phyloP scores from a whole-genome alignment of 805 yeast genomes.

The Metschnikowia lachancei region DNA sequence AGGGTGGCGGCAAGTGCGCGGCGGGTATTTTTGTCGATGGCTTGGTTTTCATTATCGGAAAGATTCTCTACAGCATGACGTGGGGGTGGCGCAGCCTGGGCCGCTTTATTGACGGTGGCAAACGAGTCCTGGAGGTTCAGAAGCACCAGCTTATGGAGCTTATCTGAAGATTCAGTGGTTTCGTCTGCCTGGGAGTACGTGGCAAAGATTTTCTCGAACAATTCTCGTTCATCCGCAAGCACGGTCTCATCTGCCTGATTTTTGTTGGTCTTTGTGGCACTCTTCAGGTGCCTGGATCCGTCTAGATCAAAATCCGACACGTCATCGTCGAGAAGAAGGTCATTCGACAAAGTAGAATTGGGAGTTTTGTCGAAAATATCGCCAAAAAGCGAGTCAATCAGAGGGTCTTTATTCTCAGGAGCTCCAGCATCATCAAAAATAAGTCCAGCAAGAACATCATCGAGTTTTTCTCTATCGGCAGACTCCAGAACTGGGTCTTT shows the following conservation, averaged over 20 bases:
- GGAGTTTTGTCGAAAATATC: constrained; percentile 1
- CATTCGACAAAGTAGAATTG: background rate
- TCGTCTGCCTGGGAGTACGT: constrained; percentile 14
- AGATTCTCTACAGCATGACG: background rate
- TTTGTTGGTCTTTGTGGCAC: background rate
- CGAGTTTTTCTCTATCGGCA: constrained; percentile 5
- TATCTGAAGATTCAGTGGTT: constrained; percentile 1
- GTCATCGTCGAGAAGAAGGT: background rate
- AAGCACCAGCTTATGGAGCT: constrained; percentile 14
- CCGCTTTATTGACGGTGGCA: background rate
- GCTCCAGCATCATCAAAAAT: constrained; percentile 1
- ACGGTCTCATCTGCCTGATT: background rate
- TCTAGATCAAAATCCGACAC: constrained; percentile 6
- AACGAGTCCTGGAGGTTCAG: constrained; percentile 18
- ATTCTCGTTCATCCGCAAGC: constrained; percentile 15
- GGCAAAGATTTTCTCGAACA: constrained; percentile 19
- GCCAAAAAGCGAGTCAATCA: constrained; percentile 5
- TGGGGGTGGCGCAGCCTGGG: background rate
- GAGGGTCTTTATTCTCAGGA: background rate
- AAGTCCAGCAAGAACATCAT: constrained; percentile 12
- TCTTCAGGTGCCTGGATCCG: background rate
- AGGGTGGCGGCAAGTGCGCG: constrained; percentile 26
- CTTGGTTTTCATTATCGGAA: constrained; percentile 1
- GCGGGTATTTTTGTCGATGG: constrained; percentile 1
- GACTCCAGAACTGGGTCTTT: too few species aligned